Conservation (phyloP, 1,284 basidiomycete genomes). For the Pseudozyma pruni region DNA sequence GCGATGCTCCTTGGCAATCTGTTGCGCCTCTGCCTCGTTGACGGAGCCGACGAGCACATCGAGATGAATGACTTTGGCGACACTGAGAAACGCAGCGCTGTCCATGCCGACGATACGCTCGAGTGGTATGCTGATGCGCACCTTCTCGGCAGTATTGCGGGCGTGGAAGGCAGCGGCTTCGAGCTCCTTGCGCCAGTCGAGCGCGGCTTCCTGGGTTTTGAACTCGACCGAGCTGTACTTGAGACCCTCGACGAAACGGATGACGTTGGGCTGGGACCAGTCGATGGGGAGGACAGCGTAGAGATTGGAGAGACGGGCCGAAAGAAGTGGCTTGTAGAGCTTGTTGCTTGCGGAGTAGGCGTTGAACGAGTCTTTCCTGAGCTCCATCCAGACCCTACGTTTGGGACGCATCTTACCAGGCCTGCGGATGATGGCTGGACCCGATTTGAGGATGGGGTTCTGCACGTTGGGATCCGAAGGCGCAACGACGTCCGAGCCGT, state of each 20-base stretch:
- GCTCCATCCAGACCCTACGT: constrained; percentile 56
- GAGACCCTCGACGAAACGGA: constrained; percentile 44
- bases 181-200: constrained; percentile 56
- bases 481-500: background rate
- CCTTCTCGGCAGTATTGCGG: constrained; percentile 52
- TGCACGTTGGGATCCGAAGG: constrained; percentile 29
- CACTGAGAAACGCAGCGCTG: constrained; percentile 31
- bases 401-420: constrained; percentile 50
- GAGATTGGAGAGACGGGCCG: constrained; percentile 50
- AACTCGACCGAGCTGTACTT: constrained; percentile 54
- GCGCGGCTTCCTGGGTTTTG: constrained; percentile 54
- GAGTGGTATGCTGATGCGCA: constrained; percentile 55
- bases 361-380: constrained; percentile 50
- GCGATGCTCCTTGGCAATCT: constrained; percentile 3
- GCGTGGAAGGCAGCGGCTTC: constrained; percentile 51
- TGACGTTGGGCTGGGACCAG: constrained; percentile 41
- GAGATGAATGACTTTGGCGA: constrained; percentile 47
- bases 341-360: constrained; percentile 55
- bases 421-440: constrained; percentile 51
- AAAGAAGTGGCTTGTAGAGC: constrained; percentile 57
- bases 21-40: constrained; percentile 7
- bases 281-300: constrained; percentile 49
- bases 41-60: constrained; percentile 33
- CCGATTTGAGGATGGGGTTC: constrained; percentile 52
- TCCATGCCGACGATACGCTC: constrained; percentile 48